These are phyloP conservation scores for Plasmodium coatneyi DNA, from an alignment of 169 alveolate genomes.

Conservation along the genomic window DNA sequence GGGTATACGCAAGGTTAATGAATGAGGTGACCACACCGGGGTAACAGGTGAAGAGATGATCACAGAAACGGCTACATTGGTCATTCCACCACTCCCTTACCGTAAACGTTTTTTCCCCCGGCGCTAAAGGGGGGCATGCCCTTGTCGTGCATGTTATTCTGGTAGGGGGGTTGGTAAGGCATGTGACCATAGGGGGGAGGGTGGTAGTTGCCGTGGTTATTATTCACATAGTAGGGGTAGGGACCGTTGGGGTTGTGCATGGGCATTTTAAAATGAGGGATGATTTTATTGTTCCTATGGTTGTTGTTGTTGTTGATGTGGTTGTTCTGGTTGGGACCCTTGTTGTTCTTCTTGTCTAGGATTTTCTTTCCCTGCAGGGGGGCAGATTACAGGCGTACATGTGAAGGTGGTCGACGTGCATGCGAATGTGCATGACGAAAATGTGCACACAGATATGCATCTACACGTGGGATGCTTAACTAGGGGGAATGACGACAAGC, in stretches of 20 bases:
- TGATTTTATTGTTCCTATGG: slow-evolving; percentile 32
- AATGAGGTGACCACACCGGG: neutral
- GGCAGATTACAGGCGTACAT: neutral
- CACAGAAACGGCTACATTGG: neutral
- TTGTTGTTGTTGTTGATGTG: slow-evolving; percentile 10
- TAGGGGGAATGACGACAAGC: too few relatives aligned
- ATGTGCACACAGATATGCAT: neutral
- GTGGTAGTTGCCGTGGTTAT: neutral
- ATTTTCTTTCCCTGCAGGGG: slow-evolving; percentile 47
- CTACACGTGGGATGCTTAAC: neutral
- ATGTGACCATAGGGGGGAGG: slow-evolving; percentile 17
- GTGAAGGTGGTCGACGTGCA: too few relatives aligned
- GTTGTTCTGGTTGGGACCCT: slow-evolving; percentile 12
- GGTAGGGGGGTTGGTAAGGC: slow-evolving; percentile 26
- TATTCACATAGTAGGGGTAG: slow-evolving; percentile 35
- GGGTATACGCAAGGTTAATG: neutral
- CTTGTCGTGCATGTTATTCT: slow-evolving; percentile 26
- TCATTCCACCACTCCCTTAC: neutral
- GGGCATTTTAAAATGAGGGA: slow-evolving; percentile 42
- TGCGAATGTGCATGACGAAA: neutral
- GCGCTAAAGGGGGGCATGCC: slow-evolving; percentile 2
- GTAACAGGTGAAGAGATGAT: neutral
- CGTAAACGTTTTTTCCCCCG: slow-evolving; percentile 20
- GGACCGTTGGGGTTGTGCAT: slow-evolving; percentile 16
- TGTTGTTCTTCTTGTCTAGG: slow-evolving; percentile 30